phyloP scores from a whole-genome alignment of 257 asterid genomes.

The Fraxinus anomala region DNA sequence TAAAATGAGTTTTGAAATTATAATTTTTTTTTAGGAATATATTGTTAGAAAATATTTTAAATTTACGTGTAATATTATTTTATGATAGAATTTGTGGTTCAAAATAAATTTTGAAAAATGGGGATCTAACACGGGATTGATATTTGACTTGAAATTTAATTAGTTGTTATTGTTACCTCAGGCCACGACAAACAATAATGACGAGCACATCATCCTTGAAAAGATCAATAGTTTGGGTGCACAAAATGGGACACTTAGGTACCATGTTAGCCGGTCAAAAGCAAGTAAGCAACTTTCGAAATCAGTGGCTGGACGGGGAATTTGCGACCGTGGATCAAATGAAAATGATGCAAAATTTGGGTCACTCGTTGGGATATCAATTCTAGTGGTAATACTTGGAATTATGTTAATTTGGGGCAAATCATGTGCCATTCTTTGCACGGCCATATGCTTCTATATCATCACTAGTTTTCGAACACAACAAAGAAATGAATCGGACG shows the following conservation, averaged over 20 bases:
- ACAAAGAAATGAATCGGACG: neutral
- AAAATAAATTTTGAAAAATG: too few species aligned
- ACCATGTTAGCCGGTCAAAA: neutral
- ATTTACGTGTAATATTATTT: too few species aligned
- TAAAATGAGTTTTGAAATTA: too few species aligned
- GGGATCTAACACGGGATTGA: too few species aligned
- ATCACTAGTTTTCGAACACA: constrained; percentile 21
- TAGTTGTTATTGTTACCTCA: neutral
- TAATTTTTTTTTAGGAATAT: too few species aligned
- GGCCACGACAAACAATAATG: constrained; percentile 20
- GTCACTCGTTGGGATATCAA: constrained; percentile 34
- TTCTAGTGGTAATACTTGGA: constrained; percentile 29
- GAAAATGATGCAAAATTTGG: constrained; percentile 18
- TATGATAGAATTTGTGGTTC: too few species aligned
- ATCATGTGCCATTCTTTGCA: constrained; percentile 44
- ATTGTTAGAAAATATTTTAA: too few species aligned
- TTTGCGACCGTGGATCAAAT: neutral
- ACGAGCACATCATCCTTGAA: constrained; percentile 19
- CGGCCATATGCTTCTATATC: constrained; percentile 41
- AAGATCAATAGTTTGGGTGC: constrained; percentile 22
- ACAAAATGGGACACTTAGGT: neutral
- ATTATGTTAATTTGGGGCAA: constrained; percentile 46
- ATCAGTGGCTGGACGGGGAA: constrained; percentile 16
- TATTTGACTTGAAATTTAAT: neutral
- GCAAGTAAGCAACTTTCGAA: neutral